Conservation (phyloP, 2,329 filamentous ascomycete genomes). For the Trichoderma afroharzianum region DNA sequence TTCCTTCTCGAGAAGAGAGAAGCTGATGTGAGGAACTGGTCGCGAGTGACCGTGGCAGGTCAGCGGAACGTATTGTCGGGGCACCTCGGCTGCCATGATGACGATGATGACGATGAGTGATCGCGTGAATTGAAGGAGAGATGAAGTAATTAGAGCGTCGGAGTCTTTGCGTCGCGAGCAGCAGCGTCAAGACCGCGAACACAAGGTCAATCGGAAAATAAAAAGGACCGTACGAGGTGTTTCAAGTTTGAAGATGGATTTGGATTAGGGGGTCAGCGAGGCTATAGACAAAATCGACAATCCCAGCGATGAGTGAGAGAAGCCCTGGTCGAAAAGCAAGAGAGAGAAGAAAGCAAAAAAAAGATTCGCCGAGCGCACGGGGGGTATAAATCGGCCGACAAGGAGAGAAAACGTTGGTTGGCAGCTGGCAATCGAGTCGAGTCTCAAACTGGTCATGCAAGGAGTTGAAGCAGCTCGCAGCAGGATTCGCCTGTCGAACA, state of each 20-base stretch:
- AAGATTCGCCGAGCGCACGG: not conserved
- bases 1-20: constrained; percentile 78
- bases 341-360: not conserved
- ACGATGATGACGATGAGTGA: not conserved
- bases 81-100: constrained; percentile 35
- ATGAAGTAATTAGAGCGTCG: not conserved
- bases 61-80: constrained; percentile 71
- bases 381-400: not conserved
- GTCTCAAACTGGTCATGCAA: not conserved
- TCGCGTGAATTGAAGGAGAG: not conserved
- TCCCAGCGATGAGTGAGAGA: not conserved
- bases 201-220: not conserved
- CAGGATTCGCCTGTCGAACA: not conserved
- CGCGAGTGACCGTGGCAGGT: constrained; percentile 94
- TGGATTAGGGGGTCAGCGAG: not conserved
- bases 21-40: constrained; percentile 86
- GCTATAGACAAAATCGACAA: not conserved
- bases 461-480: not conserved
- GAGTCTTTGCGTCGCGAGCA: not conserved
- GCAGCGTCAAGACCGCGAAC: not conserved
- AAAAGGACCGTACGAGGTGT: not conserved
- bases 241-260: not conserved
- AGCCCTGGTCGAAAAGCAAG: not conserved
- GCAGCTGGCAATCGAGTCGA: not conserved
- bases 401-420: not conserved